These are phyloP conservation scores for Hevea brasiliensis DNA, from an alignment of 345 rosid species.

Conservation along the genomic window DNA sequence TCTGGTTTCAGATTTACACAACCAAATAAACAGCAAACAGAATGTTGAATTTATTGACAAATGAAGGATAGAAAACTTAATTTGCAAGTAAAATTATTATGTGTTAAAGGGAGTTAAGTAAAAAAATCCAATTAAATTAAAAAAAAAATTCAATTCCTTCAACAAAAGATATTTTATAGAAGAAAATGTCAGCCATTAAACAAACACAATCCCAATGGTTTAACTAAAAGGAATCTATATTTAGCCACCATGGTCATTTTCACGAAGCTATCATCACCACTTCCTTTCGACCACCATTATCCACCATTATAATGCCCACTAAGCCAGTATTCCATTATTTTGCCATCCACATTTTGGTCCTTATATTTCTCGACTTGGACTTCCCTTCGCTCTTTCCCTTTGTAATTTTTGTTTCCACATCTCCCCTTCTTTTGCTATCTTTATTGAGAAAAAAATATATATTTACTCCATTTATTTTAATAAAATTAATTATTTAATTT, in stretches of 20 bases:
- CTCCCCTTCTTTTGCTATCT: too few species aligned
- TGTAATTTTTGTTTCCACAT: too few species aligned
- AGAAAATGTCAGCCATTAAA: slow-evolving; percentile 34
- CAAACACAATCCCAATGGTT: slow-evolving; percentile 31
- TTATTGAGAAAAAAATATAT: too few species aligned
- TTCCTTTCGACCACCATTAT: background rate
- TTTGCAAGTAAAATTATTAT: slow-evolving; percentile 1
- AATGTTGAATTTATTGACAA: slow-evolving; percentile 12
- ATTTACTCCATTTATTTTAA: too few species aligned
- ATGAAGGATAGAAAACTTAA: slow-evolving; percentile 12
- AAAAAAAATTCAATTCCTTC: too few species aligned
- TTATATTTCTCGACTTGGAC: too few species aligned
- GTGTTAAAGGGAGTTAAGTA: background rate
- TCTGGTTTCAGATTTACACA: background rate
- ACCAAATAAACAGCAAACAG: slow-evolving; percentile 8
- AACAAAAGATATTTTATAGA: slow-evolving; percentile 15
- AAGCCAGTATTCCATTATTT: too few species aligned
- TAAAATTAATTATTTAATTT: too few species aligned
- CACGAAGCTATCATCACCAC: slow-evolving; percentile 16
- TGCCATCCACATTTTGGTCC: too few species aligned
- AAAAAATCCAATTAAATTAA: background rate
- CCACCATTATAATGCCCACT: background rate
- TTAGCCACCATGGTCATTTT: slow-evolving; percentile 26
- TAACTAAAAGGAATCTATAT: slow-evolving; percentile 14
- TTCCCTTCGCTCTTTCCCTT: too few species aligned